Evolutionary conservation across 345 rosid genomes (phyloP), one percentile per base, ranked within the genome.

Genomic region (Firmiana major): DNA sequence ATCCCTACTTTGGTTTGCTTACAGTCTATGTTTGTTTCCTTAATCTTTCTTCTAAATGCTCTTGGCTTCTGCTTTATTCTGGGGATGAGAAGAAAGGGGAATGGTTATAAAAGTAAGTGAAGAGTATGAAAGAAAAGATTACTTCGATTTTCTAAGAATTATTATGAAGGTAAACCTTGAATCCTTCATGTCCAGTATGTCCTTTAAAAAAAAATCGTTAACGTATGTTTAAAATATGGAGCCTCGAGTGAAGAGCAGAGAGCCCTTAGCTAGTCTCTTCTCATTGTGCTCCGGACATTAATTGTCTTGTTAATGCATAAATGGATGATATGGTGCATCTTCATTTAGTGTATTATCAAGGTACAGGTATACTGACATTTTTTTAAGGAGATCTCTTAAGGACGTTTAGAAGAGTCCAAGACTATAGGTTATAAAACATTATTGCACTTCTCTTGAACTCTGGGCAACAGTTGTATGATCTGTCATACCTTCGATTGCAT

Each of bases 211-310:
- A 8, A 55, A 55, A 7, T 54, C n/a, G 10, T 55, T 28, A 13
- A 13, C 43, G 51, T 42, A 21, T 59, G 55, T 63, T 65, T 24
- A 7, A 38, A 43, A 65, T 58, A 53, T 79, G 88, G 90, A 88
- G 92, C 88, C 80, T 85, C 84, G 89, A 90, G 90, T 90, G 92
- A 89, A 86, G 91, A 84, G 85, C 89, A 75, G 73, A 80, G 68
- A 81, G 82, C 84, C 67, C 53, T 38, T 62, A 79, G 91, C 87
- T 86, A 86, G 94, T 77, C 46, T 87, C 93, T 90, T 89, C 91
- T 92, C 90, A 89, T 87, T 75, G 75, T 83, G 93, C 89, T 90
- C 88, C 91, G 43, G 62, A 89, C 76, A 88, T 79, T 0, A 77
- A 84, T 83, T 78, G 84, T 85, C 78, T 74, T 78, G 75, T 78